phyloP scores from a whole-genome alignment of 2,329 filamentous ascomycete species.

The Colletotrichum orchidophilum region DNA sequence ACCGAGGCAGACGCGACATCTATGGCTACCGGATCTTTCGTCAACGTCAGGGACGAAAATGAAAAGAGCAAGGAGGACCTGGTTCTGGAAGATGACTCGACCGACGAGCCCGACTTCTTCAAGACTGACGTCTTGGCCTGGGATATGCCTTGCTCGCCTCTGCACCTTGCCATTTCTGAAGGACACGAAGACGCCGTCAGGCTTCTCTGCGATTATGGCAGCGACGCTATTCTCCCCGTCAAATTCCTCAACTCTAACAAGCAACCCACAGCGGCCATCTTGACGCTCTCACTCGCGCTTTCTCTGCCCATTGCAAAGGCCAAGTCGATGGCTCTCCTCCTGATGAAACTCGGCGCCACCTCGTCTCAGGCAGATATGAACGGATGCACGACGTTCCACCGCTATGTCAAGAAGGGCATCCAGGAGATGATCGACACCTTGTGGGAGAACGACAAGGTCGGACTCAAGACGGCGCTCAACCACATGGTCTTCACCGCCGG shows the following conservation, averaged over 20 bases:
- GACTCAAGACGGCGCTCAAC: conserved; percentile 72
- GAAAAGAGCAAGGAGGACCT: conserved; percentile 49
- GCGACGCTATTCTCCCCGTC: conserved; percentile 79
- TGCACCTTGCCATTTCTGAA: conserved; percentile 81
- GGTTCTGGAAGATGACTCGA: conserved; percentile 56
- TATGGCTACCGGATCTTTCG: conserved; percentile 76
- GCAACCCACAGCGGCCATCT: conserved; percentile 66
- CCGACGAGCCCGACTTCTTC: conserved; percentile 80
- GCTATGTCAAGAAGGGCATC: conserved; percentile 64
- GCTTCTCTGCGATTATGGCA: conserved; percentile 77
- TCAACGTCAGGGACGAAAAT: conserved; percentile 68
- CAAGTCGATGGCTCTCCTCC: conserved; percentile 68
- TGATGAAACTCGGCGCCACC: conserved; percentile 77
- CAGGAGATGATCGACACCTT: conserved; percentile 58
- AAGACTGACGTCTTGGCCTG: conserved; percentile 82
- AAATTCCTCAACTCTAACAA: conserved; percentile 66
- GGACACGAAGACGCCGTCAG: conserved; percentile 77
- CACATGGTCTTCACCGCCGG: conserved; percentile 60
- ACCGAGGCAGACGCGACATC: conserved; percentile 62
- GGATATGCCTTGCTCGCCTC: conserved; percentile 77
- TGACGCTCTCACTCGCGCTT: conserved; percentile 76
- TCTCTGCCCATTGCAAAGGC: conserved; percentile 71
- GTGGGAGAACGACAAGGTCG: conserved; percentile 66
- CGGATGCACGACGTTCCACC: conserved; percentile 73
- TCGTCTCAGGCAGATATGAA: conserved; percentile 76